Evolutionary conservation across 441 rosid genomes (phyloP).

Genomic region (Pelargonium australe): DNA sequence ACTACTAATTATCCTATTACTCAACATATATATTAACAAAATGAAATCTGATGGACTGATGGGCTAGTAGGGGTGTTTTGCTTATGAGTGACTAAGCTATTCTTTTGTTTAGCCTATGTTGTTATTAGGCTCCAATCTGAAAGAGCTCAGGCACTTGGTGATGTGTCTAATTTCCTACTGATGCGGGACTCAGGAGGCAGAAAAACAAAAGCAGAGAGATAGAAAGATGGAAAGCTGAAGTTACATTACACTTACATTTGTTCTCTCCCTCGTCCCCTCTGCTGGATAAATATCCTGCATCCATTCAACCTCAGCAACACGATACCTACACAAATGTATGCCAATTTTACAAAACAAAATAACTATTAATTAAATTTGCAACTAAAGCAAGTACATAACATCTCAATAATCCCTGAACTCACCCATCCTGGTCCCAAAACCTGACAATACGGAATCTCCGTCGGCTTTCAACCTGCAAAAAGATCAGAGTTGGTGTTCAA

Average conservation of each 20-base stretch:
- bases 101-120: background rate
- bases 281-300: constrained; percentile 53
- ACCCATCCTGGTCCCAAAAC: constrained; percentile 98
- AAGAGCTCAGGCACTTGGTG: background rate
- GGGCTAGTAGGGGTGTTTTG: no score
- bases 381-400: background rate
- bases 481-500: background rate
- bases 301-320: constrained; percentile 94
- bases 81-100: no score
- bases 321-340: constrained; percentile 46
- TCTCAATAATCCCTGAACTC: constrained; percentile 29
- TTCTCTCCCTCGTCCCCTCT: constrained; percentile 36
- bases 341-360: constrained; percentile 12
- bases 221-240: background rate
- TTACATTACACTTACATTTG: constrained; percentile 41
- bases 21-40: background rate
- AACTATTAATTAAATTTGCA: background rate
- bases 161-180: background rate
- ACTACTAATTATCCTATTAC: background rate
- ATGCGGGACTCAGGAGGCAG: background rate
- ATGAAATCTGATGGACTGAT: background rate
- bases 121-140: background rate
- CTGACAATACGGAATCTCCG: constrained; percentile 67
- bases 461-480: constrained; percentile 72
- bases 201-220: background rate